A percentile compares a stretch with the other conserved stretches of the same genome.
Conservation (phyloP, 2,329 filamentous ascomycete species). For the Pseudopyricularia javanii region DNA sequence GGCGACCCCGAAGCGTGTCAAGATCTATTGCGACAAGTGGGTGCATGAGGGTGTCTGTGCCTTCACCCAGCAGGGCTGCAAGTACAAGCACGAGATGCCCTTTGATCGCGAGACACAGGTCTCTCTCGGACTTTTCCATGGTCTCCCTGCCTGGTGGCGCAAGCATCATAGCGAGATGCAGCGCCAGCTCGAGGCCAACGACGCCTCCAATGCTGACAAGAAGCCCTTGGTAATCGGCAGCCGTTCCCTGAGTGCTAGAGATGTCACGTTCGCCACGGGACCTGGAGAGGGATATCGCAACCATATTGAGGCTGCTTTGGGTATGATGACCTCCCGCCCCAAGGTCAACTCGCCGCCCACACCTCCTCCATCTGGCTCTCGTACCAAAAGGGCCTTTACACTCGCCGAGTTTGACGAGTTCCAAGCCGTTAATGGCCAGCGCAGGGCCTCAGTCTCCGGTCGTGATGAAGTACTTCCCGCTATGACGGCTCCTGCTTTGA, state of each 20-base stretch:
- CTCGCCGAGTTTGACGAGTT: neutral
- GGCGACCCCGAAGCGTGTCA: conserved; percentile 33
- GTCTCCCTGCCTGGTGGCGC: conserved; percentile 48
- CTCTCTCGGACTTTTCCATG: conserved; percentile 58
- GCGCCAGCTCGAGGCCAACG: neutral
- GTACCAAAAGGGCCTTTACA: neutral
- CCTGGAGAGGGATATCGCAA: neutral
- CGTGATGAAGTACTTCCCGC: neutral
- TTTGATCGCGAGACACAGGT: conserved; percentile 51
- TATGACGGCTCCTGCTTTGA: neutral
- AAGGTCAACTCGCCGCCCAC: too few species aligned
- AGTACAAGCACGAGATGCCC: conserved; percentile 88
- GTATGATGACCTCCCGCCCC: too few species aligned
- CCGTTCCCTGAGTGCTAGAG: neutral
- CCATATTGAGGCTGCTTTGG: neutral
- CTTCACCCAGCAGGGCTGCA: conserved; percentile 76
- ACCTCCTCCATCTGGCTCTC: neutral
- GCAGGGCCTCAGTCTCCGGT: neutral
- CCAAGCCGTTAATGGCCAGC: neutral
- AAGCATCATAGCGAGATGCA: conserved; percentile 34
- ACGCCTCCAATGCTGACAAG: neutral
- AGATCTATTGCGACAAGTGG: conserved; percentile 84
- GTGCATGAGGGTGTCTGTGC: conserved; percentile 75
- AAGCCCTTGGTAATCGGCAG: neutral
- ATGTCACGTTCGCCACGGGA: neutral